Evolutionary conservation across 495 filamentous ascomycete genomes (phyloP), one percentile per base, ranked within the genome.

Genomic region (Lichenothelia convexa): DNA sequence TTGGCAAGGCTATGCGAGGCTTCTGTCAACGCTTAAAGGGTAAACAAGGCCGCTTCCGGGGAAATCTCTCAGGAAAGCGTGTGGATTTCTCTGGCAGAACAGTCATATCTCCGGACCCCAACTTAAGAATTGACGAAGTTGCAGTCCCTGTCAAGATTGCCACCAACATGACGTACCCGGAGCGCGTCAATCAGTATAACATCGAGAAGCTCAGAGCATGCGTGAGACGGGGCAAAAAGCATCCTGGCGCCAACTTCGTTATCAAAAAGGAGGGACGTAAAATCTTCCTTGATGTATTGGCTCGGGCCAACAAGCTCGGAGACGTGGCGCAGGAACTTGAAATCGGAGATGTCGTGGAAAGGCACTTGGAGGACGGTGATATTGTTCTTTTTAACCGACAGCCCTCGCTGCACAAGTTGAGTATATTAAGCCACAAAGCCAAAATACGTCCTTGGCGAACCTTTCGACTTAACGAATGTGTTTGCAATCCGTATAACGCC

Each of bases 341-440:
- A 34, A 67, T 79, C 46, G 89, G 89, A 7, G 91, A 95, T 59
- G 59, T 84, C 9, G 86, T 97, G 3, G 85, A 95, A 46, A 75
- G 89, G 20, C 91, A 97, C 60, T 68, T 97, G 15, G 82, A 92
- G 46, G 91, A 97, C 54, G 79, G 83, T 38, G 89, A 97, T 58
- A 81, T 97, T 42, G 89, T 94, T 5, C 73, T 97, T 1, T 97
- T 95, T 67, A 97, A 97, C 52, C 82, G 89, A 34, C 89, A 97
- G 57, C 89, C 89, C 0, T 95, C 91, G 0, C 71, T 97, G 15
- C 89, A 97, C 67, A 97, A 95, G 50, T 75, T 97, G 40, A 89
- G 80, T 68, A 95, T 97, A 54, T 80, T 97, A 51, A 81, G 78
- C 47, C 89, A 97, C 59, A 75, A 74, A 47, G 89, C 75, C 40